Evolutionary conservation across 164 flowering plant genomes (phyloP).

Genomic region (Nymphaea colorata): DNA sequence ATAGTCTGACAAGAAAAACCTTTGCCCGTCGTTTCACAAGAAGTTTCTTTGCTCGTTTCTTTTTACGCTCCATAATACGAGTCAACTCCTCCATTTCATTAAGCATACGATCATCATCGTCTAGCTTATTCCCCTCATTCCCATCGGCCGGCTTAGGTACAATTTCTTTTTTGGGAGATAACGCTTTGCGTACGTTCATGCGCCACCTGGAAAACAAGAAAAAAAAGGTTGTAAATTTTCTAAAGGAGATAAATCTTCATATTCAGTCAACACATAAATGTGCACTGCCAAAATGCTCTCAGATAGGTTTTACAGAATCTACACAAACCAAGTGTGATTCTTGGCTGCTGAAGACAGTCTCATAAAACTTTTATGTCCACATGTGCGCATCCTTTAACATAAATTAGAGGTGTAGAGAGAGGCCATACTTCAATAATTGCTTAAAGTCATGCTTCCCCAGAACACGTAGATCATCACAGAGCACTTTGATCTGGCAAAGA

Average conservation of each 20-base stretch:
- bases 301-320: too few species aligned
- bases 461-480: constrained; percentile 84
- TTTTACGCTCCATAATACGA: constrained; percentile 67
- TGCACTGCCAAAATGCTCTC: too few species aligned
- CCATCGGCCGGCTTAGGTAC: constrained; percentile 17
- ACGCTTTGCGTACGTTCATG: constrained; percentile 61
- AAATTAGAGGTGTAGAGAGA: background rate
- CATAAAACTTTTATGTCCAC: too few species aligned
- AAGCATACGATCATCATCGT: constrained; percentile 63
- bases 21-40: constrained; percentile 66
- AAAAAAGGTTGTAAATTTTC: background rate
- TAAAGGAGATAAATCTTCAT: too few species aligned
- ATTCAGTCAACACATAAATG: too few species aligned
- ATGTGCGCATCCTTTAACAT: too few species aligned
- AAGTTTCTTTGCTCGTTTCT: constrained; percentile 61
- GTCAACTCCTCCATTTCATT: constrained; percentile 91
- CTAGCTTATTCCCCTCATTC: constrained; percentile 20
- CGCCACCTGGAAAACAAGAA: constrained; percentile 54
- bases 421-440: constrained; percentile 73
- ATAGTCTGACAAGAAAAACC: constrained; percentile 27
- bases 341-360: too few species aligned
- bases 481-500: constrained; percentile 47
- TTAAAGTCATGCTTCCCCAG: constrained; percentile 92
- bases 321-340: too few species aligned
- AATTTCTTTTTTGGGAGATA: constrained; percentile 35